Evolutionary conservation across 139 green algal genomes (phyloP), one percentile per base, ranked within the genome.

Genomic region (Dunaliella sp.): DNA sequence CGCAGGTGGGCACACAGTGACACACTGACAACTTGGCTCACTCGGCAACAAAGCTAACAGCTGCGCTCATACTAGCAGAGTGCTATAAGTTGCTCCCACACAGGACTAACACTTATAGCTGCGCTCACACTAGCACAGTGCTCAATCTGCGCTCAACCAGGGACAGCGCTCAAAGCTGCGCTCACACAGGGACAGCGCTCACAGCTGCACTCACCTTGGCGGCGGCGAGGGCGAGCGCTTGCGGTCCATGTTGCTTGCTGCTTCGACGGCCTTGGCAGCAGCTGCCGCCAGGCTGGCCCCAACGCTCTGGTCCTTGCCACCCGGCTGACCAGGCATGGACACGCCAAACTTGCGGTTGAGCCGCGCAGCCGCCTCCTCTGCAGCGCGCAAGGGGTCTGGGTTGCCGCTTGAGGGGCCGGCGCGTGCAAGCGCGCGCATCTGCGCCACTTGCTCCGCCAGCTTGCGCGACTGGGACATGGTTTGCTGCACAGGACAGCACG

Each of bases 361-460:
- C 1, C 86, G 86, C 22, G 86, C 86, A 0, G 86, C 86, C 34
- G 82, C 86, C 86, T 89, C 86, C 86, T 89, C 86, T 36, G 86
- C 86, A 65, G 84, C 86, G 73, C 80, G 83, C 22, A 38, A 30
- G 1, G 86, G 82, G 74, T 89, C 86, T 26, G 48, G 48, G 48
- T 65, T 65, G 1, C 78, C 33, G 35, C n/a, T 65, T 34, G 34
- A 30, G 78, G 35, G 35, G 0, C 86, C 86, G 1, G 72, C 75
- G 81, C 85, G 85, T 28, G 81, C 80, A 81, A 89, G 82, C 12
- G 86, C 86, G 1, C 86, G 86, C 34, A 89, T 58, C 58, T 89
- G 86, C 0, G 86, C 86, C 24, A 89, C 86, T 81, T 89, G 86
- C 33, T 24, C 76, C n/a, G 76, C 76, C 1, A 81, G 76, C 76